Evolutionary conservation across 148 eudicot genomes (phyloP).

Genomic region (Rhododendron griersonianum): DNA sequence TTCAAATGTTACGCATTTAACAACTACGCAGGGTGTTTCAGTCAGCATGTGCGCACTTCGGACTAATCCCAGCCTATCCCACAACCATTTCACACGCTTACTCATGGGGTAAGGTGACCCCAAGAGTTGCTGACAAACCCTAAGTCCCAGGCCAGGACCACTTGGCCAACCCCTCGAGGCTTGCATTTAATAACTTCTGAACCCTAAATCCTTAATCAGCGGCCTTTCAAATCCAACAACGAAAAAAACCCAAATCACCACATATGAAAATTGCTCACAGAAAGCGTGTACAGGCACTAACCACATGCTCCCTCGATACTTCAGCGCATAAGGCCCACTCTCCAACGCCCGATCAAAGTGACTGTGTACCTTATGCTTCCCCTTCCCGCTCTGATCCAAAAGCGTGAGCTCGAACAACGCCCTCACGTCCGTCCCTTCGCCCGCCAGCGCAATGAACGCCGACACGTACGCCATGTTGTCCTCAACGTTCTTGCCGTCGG

Average conservation of each 20-base stretch:
- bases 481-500: slow-evolving; percentile 87
- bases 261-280: not conserved
- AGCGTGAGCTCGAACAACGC: slow-evolving; percentile 83
- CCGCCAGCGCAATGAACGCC: slow-evolving; percentile 77
- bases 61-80: not conserved
- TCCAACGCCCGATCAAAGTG: slow-evolving; percentile 84
- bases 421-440: slow-evolving; percentile 92
- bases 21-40: not conserved
- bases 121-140: not conserved
- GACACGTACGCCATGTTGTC: slow-evolving; percentile 71
- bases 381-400: slow-evolving; percentile 69
- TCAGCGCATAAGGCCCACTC: slow-evolving; percentile 82
- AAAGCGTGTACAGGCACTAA: slow-evolving; percentile 19
- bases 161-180: not conserved
- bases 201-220: not conserved
- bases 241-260: not conserved
- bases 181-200: not conserved
- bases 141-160: not conserved
- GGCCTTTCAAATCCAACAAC: not conserved
- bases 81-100: not conserved
- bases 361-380: slow-evolving; percentile 82
- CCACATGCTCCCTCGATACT: slow-evolving; percentile 98
- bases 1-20: not conserved
- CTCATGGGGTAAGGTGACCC: not conserved
- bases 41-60: not conserved